A percentile compares a stretch with the other conserved stretches of the same genome.
Conservation (phyloP, 208 protist species). For the Porcisia hertigi region DNA sequence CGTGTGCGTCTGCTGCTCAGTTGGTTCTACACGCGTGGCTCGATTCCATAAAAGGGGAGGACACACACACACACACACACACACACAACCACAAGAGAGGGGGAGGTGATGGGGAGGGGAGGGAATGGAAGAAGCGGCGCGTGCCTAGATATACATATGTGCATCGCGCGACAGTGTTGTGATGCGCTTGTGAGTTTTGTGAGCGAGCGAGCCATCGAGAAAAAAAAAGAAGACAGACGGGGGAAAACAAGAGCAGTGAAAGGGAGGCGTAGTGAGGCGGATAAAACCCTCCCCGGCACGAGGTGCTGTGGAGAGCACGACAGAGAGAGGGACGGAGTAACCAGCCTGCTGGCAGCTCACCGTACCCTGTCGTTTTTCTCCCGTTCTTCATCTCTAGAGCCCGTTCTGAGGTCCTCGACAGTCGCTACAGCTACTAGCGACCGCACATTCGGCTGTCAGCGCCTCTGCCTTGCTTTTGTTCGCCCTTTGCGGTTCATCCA, state of each 20-base stretch:
- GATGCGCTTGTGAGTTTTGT: neutral
- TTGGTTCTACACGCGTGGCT: neutral
- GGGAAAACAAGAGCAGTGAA: neutral
- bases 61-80: slow-evolving; percentile 2
- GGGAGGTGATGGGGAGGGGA: neutral
- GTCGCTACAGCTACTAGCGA: neutral
- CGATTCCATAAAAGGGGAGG: neutral
- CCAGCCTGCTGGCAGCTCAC: neutral
- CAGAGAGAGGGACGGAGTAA: neutral
- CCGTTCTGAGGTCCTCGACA: too few species aligned
- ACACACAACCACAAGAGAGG: neutral
- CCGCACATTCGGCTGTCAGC: neutral
- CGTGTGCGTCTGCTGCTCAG: neutral
- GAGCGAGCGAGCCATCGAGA: neutral
- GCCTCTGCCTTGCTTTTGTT: too few species aligned
- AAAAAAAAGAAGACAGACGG: neutral
- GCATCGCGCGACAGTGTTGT: neutral
- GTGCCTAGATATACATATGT: slow-evolving; percentile 5
- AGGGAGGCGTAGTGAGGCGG: neutral
- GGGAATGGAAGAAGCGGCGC: neutral
- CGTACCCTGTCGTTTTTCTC: neutral
- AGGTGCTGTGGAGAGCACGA: too few species aligned
- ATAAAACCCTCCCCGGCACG: too few species aligned
- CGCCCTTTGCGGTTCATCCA: too few species aligned
- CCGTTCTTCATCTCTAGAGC: neutral